A percentile compares a stretch with the other conserved stretches of the same genome.
Conservation (phyloP, 1,284 basidiomycete species). For the Microbotryum lychnidis-dioicae region DNA sequence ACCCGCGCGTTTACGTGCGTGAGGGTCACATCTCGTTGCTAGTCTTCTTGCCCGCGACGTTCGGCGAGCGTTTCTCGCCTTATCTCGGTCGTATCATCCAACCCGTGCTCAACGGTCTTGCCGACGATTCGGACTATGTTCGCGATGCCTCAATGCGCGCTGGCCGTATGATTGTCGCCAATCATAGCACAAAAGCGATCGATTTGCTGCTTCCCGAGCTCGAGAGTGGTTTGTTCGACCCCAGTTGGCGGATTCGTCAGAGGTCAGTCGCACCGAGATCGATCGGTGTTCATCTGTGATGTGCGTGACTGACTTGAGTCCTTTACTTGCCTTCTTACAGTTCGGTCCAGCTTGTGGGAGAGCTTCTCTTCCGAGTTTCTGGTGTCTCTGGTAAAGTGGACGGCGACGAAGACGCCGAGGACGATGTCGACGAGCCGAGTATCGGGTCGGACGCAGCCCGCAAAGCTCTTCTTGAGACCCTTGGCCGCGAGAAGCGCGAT, state of each 20-base stretch:
- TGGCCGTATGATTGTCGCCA: constrained; percentile 96
- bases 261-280: constrained; percentile 34
- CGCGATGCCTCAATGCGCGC: constrained; percentile 83
- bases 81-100: constrained; percentile 90
- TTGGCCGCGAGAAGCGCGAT: constrained; percentile 82
- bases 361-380: constrained; percentile 94
- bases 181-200: constrained; percentile 86
- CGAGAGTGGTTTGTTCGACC: constrained; percentile 89
- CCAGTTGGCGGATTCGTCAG: constrained; percentile 89
- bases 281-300: neutral
- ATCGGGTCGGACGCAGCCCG: constrained; percentile 63
- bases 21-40: constrained; percentile 98
- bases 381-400: constrained; percentile 88
- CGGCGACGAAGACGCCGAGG: constrained; percentile 60
- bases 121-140: constrained; percentile 82
- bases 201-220: constrained; percentile 91
- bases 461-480: constrained; percentile 73
- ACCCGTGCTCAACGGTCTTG: constrained; percentile 85
- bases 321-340: constrained; percentile 42
- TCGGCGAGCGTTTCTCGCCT: constrained; percentile 90
- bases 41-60: constrained; percentile 92
- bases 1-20: constrained; percentile 79
- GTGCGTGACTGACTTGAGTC: neutral
- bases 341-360: constrained; percentile 93
- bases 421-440: constrained; percentile 43